Evolutionary conservation across 2,329 filamentous ascomycete genomes (phyloP).

Genomic region (Aureobasidium sp.): DNA sequence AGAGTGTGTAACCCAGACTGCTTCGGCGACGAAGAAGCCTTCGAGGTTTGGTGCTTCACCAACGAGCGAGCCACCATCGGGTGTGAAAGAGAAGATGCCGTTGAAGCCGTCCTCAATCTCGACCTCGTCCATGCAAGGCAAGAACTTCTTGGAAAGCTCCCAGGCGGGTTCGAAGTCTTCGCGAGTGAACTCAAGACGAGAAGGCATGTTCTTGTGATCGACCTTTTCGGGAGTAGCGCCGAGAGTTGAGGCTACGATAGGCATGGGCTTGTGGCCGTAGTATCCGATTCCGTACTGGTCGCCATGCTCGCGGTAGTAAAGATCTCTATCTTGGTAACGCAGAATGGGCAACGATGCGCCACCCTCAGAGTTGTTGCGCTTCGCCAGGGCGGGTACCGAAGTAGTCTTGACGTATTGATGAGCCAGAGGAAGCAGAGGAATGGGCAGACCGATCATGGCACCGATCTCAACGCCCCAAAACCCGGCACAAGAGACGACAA

Average conservation of each 20-base stretch:
- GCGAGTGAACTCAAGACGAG: slow-evolving; percentile 49
- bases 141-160: slow-evolving; percentile 45
- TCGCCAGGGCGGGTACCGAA: slow-evolving; percentile 36
- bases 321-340: slow-evolving; percentile 53
- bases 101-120: slow-evolving; percentile 55
- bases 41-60: slow-evolving; percentile 50
- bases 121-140: slow-evolving; percentile 43
- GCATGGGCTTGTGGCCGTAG: slow-evolving; percentile 55
- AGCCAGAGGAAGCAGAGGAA: slow-evolving; percentile 52
- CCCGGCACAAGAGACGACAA: slow-evolving; percentile 54
- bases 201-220: slow-evolving; percentile 54
- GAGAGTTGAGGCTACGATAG: slow-evolving; percentile 46
- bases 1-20: slow-evolving; percentile 59
- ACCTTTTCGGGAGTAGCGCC: slow-evolving; percentile 46
- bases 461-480: slow-evolving; percentile 60
- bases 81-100: slow-evolving; percentile 58
- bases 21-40: slow-evolving; percentile 56
- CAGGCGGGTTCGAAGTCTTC: slow-evolving; percentile 55
- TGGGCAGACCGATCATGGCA: slow-evolving; percentile 48
- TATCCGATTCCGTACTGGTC: slow-evolving; percentile 55
- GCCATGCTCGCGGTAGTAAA: slow-evolving; percentile 58
- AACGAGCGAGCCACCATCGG: slow-evolving; percentile 52
- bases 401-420: slow-evolving; percentile 59
- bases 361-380: slow-evolving; percentile 36
- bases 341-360: slow-evolving; percentile 50